phyloP scores from a whole-genome alignment of 2,329 filamentous ascomycete species.

The Sclerotinia minor region DNA sequence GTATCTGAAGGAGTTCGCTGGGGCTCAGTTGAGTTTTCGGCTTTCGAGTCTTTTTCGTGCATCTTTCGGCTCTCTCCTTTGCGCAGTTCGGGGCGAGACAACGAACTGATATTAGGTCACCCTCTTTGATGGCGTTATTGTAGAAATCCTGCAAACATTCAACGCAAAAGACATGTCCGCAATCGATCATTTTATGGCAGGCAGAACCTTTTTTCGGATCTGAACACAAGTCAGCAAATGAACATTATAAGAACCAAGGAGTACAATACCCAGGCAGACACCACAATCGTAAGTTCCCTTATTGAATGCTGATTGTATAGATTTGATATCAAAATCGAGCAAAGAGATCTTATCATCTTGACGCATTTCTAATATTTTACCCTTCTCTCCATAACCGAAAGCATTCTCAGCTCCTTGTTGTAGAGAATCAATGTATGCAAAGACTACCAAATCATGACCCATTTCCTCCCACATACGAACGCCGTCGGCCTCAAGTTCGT shows the following conservation, averaged over 20 bases:
- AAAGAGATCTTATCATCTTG: slow-evolving; percentile 67
- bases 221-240: slow-evolving; percentile 34
- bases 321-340: slow-evolving; percentile 74
- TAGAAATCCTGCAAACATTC: slow-evolving; percentile 90
- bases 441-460: slow-evolving; percentile 60
- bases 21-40: slow-evolving; percentile 71
- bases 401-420: slow-evolving; percentile 59
- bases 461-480: slow-evolving; percentile 61
- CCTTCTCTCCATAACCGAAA: slow-evolving; percentile 56
- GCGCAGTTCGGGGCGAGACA: slow-evolving; percentile 81
- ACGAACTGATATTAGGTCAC: slow-evolving; percentile 74
- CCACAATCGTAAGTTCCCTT: slow-evolving; percentile 84
- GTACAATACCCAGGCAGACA: slow-evolving; percentile 67
- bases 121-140: slow-evolving; percentile 81
- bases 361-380: slow-evolving; percentile 53
- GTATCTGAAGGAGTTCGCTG: slow-evolving; percentile 79
- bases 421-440: slow-evolving; percentile 63
- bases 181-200: slow-evolving; percentile 81
- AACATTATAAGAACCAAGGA: slow-evolving; percentile 22
- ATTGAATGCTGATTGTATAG: slow-evolving; percentile 74
- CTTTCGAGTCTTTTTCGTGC: slow-evolving; percentile 55
- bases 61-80: slow-evolving; percentile 51
- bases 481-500: slow-evolving; percentile 53
- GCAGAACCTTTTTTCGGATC: slow-evolving; percentile 85
- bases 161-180: slow-evolving; percentile 87